phyloP scores from a whole-genome alignment of 305 asterid species.

The Ajuga reptans region DNA sequence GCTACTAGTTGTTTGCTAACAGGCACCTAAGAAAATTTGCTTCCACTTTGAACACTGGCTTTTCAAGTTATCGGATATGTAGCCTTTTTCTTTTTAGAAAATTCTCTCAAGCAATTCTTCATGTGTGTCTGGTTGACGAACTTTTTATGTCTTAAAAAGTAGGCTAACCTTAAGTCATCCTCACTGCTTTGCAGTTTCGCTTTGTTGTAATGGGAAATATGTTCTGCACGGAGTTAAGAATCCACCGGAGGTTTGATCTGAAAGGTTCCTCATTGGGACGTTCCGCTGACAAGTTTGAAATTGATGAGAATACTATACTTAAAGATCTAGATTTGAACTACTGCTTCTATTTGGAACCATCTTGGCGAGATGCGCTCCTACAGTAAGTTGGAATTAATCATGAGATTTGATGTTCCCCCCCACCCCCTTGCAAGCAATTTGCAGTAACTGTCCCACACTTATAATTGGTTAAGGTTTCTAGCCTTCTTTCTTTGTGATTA shows the following conservation, averaged over 20 bases:
- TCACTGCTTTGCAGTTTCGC: constrained; percentile 60
- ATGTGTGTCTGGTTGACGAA: constrained; percentile 9
- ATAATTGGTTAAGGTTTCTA: background rate
- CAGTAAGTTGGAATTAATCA: constrained; percentile 42
- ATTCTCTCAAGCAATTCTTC: background rate
- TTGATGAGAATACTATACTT: constrained; percentile 84
- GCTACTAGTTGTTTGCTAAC: background rate
- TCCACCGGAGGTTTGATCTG: constrained; percentile 88
- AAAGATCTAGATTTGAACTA: constrained; percentile 94
- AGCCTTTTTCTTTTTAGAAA: background rate
- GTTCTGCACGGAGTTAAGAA: constrained; percentile 92
- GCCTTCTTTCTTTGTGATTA: background rate
- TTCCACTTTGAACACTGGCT: background rate
- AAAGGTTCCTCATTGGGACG: constrained; percentile 98
- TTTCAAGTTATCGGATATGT: background rate
- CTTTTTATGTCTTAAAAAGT: constrained; percentile 2
- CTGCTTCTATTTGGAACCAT: constrained; percentile 85
- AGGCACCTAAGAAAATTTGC: background rate
- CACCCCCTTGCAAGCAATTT: background rate
- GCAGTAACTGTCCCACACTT: background rate
- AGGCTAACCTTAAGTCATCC: constrained; percentile 14
- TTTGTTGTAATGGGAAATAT: constrained; percentile 96
- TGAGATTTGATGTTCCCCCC: background rate
- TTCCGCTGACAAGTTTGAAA: constrained; percentile 81
- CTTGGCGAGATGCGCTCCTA: constrained; percentile 69